Conservation (phyloP, 2,329 filamentous ascomycete species). For the Talaromyces albobiverticillius region DNA sequence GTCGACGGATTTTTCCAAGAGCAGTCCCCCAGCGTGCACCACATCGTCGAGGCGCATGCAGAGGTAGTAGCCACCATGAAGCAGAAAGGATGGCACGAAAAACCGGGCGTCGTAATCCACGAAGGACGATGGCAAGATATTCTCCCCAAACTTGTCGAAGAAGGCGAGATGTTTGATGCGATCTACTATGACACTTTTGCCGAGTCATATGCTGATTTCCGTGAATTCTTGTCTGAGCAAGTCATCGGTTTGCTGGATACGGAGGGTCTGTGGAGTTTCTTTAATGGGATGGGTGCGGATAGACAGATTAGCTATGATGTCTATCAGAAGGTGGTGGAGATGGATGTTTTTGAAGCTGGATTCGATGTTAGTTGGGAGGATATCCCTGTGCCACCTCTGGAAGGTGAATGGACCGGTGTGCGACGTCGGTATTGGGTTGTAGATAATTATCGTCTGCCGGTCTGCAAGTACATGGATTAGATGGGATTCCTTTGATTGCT, state of each 20-base stretch:
- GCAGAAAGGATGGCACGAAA: constrained; percentile 65
- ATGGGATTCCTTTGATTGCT: not conserved
- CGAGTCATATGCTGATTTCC: constrained; percentile 83
- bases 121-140: constrained; percentile 79
- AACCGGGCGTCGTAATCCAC: constrained; percentile 59
- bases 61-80: constrained; percentile 69
- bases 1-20: constrained; percentile 73
- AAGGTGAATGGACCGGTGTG: constrained; percentile 83
- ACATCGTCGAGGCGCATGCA: constrained; percentile 84
- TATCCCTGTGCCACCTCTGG: constrained; percentile 69
- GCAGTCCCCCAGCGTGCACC: constrained; percentile 66
- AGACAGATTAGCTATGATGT: constrained; percentile 93
- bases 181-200: constrained; percentile 99
- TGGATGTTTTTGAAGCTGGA: constrained; percentile 84
- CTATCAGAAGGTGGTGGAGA: constrained; percentile 86
- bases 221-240: constrained; percentile 82
- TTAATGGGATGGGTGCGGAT: constrained; percentile 82
- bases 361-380: constrained; percentile 86
- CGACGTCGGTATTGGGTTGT: constrained; percentile 87
- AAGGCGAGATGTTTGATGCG: constrained; percentile 72
- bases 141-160: constrained; percentile 63
- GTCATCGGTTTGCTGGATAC: constrained; percentile 70
- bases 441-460: constrained; percentile 51
- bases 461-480: constrained; percentile 28
- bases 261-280: constrained; percentile 59